Evolutionary conservation across 768 basidiomycete genomes (phyloP).

Genomic region (Leccinum truebloodii): DNA sequence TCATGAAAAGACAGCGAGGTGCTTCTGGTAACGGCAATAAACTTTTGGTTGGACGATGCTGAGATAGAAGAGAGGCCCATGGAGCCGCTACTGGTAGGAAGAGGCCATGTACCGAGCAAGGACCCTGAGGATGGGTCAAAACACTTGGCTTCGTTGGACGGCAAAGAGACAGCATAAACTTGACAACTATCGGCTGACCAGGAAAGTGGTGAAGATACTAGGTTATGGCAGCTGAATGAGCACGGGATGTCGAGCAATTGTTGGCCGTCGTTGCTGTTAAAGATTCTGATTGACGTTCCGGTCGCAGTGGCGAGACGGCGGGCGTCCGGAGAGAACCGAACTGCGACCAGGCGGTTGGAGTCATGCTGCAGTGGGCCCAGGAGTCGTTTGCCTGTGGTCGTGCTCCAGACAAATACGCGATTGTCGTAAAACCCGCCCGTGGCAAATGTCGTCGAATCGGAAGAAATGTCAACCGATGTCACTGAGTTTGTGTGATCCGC

Average conservation of each 20-base stretch:
- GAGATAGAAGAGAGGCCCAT: fast-evolving
- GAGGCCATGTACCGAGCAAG: not conserved
- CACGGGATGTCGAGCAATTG: not conserved
- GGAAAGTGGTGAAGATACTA: not conserved
- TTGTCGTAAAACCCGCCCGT: not conserved
- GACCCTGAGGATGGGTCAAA: not conserved
- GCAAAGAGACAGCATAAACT: not conserved
- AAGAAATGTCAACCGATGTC: not conserved
- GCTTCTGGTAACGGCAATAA: not conserved
- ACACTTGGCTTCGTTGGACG: not conserved
- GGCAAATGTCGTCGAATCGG: not conserved
- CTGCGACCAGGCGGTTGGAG: not conserved
- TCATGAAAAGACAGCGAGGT: not conserved
- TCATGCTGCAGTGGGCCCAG: not conserved
- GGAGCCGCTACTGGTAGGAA: not conserved
- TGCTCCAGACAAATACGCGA: not conserved
- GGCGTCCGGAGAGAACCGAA: not conserved
- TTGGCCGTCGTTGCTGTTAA: not conserved
- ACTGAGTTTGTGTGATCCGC: not conserved
- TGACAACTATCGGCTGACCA: not conserved
- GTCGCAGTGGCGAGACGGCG: not conserved
- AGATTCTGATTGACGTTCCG: not conserved
- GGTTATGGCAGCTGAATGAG: not conserved
- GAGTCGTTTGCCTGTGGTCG: not conserved
- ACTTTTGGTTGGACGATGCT: not conserved